Evolutionary conservation across 176 grass and related monocot genomes (phyloP), one percentile per base, ranked within the genome.

Genomic region (Phragmites australis): DNA sequence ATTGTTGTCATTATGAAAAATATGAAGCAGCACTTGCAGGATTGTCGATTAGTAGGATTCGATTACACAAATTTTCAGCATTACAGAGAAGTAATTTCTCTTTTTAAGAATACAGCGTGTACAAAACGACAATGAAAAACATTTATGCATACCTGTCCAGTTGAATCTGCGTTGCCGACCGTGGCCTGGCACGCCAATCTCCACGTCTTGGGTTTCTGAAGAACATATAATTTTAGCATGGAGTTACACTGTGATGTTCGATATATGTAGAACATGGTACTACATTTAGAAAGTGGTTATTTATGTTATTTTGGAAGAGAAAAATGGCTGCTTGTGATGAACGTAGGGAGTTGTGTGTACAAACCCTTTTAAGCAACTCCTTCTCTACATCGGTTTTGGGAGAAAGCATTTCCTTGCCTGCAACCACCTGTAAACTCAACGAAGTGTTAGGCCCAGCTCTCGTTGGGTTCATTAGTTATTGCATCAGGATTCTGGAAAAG

Each of bases 191-290:
- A 98, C 40, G 95, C 92, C 68, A 98, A 85, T 80, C 95, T 94
- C 95, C 95, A 98, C 21, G 84, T 86, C 81, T 94, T 95, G 13
- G 95, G 88, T 77, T 94, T 89, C 95, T 98, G 81, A 79, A 78
- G 34, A n/a, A n/a, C n/a, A n/a, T n/a, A n/a, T n/a, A n/a, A n/a
- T n/a, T 61, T 58, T 31, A 37, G 47, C 17, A 83, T 25, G 43
- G 34, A 54, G 34, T 15, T 8, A 18, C 13, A 26, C 7, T n/a
- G n/a, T n/a, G n/a, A n/a, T n/a, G n/a, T n/a, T n/a, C n/a, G n/a
- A n/a, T n/a, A n/a, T n/a, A n/a, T 4, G 8, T 43, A 25, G 41
- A 43, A 43, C 9, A 43, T 5, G 5, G 6, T 8, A 43, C 41
- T 43, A 4, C 5, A 43, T 43, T 1, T 43, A 43, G 41, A 43